Percentiles rank a stretch among this genome's conserved stretches.
Evolutionary conservation across 179 eudicot species (phyloP).

Genomic region (Actinidia arguta): DNA sequence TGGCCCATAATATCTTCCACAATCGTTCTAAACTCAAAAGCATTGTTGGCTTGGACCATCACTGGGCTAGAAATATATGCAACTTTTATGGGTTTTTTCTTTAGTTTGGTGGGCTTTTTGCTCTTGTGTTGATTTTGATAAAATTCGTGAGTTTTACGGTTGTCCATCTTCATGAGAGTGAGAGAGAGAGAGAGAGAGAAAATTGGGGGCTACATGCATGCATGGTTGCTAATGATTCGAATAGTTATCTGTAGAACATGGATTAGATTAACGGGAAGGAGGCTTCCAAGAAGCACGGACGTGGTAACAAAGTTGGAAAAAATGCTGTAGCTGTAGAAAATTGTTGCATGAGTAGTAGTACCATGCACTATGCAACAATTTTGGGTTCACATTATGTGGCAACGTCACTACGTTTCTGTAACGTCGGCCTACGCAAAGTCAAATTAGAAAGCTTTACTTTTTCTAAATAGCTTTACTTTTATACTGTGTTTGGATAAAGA

Average conservation of each 20-base stretch:
- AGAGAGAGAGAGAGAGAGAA: slow-evolving; percentile 18
- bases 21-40: slow-evolving; percentile 45
- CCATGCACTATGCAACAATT: no score
- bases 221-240: background rate
- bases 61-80: slow-evolving; percentile 50
- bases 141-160: background rate
- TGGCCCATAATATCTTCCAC: slow-evolving; percentile 52
- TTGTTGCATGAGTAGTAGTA: background rate
- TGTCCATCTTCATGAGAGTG: slow-evolving; percentile 17
- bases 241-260: background rate
- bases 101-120: slow-evolving; percentile 18
- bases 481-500: no score
- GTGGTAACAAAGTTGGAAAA: background rate
- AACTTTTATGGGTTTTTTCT: slow-evolving; percentile 42
- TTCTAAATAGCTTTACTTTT: background rate
- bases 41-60: slow-evolving; percentile 43
- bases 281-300: background rate
- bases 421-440: background rate
- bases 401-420: background rate
- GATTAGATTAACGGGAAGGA: background rate
- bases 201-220: background rate
- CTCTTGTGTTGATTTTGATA: slow-evolving; percentile 15
- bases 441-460: background rate
- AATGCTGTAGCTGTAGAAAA: background rate
- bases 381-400: background rate